Evolutionary conservation across 2,329 filamentous ascomycete species (phyloP).

Genomic region (Talaromyces rugulosus): DNA sequence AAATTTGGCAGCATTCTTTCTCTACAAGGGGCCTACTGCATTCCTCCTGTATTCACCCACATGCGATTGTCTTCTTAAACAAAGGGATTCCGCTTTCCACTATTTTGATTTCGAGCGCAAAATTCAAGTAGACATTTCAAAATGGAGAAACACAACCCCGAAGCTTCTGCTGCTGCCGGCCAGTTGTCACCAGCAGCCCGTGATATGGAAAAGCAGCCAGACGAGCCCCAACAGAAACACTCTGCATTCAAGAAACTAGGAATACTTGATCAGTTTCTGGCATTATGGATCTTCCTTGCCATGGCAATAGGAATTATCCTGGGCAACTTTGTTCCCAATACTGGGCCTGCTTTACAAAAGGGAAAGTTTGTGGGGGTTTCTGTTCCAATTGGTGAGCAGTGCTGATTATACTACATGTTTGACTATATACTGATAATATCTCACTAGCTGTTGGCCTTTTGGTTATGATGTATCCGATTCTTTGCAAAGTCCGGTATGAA

Average conservation of each 20-base stretch:
- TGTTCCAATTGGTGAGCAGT: slow-evolving; percentile 56
- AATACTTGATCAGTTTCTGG: slow-evolving; percentile 60
- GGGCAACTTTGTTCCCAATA: slow-evolving; percentile 67
- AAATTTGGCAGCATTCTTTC: neutral
- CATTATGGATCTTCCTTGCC: slow-evolving; percentile 71
- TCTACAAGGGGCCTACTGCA: neutral
- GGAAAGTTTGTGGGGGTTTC: slow-evolving; percentile 70
- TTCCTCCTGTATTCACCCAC: neutral
- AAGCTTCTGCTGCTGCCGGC: neutral
- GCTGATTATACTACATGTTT: neutral
- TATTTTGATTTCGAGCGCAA: neutral
- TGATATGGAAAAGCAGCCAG: neutral
- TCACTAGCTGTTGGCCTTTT: slow-evolving; percentile 67
- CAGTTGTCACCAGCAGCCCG: neutral
- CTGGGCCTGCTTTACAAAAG: slow-evolving; percentile 60
- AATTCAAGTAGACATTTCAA: neutral
- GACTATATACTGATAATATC: neutral
- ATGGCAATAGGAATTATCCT: slow-evolving; percentile 73
- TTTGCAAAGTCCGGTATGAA: slow-evolving; percentile 82
- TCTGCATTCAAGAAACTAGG: slow-evolving; percentile 40
- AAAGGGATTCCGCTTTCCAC: neutral
- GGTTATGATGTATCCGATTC: slow-evolving; percentile 92
- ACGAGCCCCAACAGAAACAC: neutral
- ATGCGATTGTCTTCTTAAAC: neutral
- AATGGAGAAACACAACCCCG: neutral